phyloP scores from a whole-genome alignment of 2,329 filamentous ascomycete genomes.

The Diaporthe amygdali region DNA sequence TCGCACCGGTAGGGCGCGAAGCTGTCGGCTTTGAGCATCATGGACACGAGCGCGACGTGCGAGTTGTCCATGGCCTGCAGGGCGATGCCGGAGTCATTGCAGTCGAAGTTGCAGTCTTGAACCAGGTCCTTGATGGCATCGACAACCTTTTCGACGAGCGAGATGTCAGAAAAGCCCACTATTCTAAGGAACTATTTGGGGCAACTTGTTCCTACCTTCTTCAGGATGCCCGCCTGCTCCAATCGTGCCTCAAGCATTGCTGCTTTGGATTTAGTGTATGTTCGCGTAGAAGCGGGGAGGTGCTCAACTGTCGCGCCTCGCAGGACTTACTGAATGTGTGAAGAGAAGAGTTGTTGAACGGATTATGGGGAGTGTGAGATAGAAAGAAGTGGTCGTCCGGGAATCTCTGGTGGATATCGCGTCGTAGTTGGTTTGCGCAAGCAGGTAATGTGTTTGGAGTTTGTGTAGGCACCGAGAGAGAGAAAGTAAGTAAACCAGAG shows the following conservation, averaged over 20 bases:
- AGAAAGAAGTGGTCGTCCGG: not conserved
- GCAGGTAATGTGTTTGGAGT: not conserved
- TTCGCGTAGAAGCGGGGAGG: conserved; percentile 24
- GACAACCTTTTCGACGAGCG: conserved; percentile 71
- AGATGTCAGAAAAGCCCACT: conserved; percentile 28
- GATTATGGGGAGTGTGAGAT: not conserved
- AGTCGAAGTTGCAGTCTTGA: conserved; percentile 99
- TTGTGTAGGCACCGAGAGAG: conserved; percentile 1
- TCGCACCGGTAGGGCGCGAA: conserved; percentile 98
- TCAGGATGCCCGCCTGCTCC: conserved; percentile 90
- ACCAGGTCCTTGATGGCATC: conserved; percentile 99
- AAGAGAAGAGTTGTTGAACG: conserved; percentile 6
- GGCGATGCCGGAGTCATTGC: conserved; percentile 98
- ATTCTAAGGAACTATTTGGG: not conserved
- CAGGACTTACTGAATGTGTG: conserved; percentile 28
- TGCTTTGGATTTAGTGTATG: conserved; percentile 44
- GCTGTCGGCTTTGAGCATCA: conserved; percentile 95
- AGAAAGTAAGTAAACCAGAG: conserved; percentile 7
- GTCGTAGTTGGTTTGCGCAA: not conserved
- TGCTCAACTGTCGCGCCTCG: not conserved
- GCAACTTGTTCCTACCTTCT: conserved; percentile 72
- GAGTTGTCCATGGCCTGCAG: conserved; percentile 99
- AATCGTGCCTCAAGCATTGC: conserved; percentile 95
- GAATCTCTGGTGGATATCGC: not conserved
- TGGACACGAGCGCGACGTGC: conserved; percentile 97